A percentile compares a stretch with the other conserved stretches of the same genome.
Evolutionary conservation across 83 land plant species (phyloP).

Genomic region (Thuja plicata): DNA sequence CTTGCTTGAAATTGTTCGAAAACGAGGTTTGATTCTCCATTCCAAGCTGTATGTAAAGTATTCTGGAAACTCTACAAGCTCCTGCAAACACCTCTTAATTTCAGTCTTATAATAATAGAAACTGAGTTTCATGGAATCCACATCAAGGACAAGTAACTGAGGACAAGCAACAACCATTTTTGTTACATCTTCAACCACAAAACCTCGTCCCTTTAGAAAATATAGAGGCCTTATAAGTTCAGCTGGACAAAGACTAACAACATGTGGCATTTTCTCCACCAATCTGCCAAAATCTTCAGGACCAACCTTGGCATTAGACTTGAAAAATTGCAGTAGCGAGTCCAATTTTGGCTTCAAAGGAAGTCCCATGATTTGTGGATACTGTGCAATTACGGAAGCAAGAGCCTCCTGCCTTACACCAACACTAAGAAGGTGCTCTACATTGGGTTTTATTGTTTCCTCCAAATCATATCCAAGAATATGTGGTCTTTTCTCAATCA

Average conservation of each 20-base stretch:
- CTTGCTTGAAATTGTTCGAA: conserved; percentile 10
- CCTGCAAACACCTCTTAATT: conserved; percentile 42
- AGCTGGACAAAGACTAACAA: conserved; percentile 25
- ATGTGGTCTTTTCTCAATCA: conserved; percentile 45
- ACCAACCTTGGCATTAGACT: conserved; percentile 24
- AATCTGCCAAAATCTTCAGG: conserved; percentile 38
- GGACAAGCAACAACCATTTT: conserved; percentile 48
- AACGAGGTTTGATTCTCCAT: conserved; percentile 8
- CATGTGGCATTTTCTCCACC: conserved; percentile 55
- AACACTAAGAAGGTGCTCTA: conserved; percentile 27
- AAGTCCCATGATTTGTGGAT: conserved; percentile 37
- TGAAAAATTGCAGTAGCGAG: conserved; percentile 28
- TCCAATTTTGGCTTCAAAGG: conserved; percentile 31
- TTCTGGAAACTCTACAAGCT: conserved; percentile 51
- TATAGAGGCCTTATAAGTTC: conserved; percentile 33
- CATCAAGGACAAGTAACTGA: conserved; percentile 29
- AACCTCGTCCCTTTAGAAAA: conserved; percentile 25
- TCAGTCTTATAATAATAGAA: conserved; percentile 39
- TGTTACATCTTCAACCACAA: conserved; percentile 26
- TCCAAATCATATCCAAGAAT: conserved; percentile 50
- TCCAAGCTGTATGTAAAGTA: conserved; percentile 24
- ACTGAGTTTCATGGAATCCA: conserved; percentile 35
- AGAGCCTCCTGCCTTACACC: conserved; percentile 39
- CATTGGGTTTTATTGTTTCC: conserved; percentile 37
- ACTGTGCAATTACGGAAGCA: conserved; percentile 45